phyloP scores from a whole-genome alignment of 148 eudicot genomes.

The Amaranthus hypochondriacus region DNA sequence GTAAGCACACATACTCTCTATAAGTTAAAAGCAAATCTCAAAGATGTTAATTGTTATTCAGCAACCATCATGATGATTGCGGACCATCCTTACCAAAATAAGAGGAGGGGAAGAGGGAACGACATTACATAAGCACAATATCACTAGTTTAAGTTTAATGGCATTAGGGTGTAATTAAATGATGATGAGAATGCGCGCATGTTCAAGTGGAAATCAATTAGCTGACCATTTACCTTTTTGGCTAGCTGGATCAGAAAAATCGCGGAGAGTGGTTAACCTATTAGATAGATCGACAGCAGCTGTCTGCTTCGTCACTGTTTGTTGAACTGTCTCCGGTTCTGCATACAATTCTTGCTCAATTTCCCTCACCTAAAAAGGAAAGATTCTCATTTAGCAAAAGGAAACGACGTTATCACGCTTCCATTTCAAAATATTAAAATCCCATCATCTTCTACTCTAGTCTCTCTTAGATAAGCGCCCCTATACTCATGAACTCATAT shows the following conservation, averaged over 20 bases:
- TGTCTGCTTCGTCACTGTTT: conserved; percentile 68
- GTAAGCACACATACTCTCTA: not conserved
- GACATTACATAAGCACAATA: not conserved
- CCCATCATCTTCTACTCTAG: not conserved
- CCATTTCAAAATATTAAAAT: not conserved
- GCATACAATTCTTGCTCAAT: conserved; percentile 55
- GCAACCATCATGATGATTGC: not conserved
- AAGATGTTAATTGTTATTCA: not conserved
- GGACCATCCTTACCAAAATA: too few species aligned
- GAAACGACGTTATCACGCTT: not conserved
- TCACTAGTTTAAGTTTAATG: too few species aligned
- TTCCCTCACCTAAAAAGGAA: conserved; percentile 59
- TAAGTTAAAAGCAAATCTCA: not conserved
- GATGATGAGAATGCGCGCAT: not conserved
- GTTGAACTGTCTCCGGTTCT: conserved; percentile 51
- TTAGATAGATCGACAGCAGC: conserved; percentile 73
- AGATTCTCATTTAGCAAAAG: not conserved
- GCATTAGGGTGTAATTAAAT: too few species aligned
- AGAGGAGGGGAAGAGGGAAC: too few species aligned
- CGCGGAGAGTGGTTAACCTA: conserved; percentile 55
- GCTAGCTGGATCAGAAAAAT: conserved; percentile 61
- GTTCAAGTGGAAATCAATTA: not conserved
- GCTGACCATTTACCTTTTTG: conserved; percentile 45
- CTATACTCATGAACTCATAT: not conserved
- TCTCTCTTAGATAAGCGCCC: not conserved